Conservation (phyloP, 352 stramenopile genomes). For the Phytophthora capsici region DNA sequence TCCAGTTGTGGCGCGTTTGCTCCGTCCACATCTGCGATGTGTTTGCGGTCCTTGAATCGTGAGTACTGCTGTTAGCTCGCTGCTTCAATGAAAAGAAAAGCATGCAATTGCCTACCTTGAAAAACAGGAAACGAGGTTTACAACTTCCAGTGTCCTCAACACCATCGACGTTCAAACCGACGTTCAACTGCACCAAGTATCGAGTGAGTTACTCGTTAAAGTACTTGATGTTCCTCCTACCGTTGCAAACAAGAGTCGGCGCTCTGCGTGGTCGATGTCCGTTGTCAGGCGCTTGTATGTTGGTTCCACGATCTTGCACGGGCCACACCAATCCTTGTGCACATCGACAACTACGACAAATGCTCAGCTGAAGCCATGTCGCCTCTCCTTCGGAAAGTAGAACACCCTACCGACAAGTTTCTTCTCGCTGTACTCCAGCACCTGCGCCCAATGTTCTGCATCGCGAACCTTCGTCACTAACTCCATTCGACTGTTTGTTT, state of each 20-base stretch:
- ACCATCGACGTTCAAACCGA: constrained; percentile 54
- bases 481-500: constrained; percentile 35
- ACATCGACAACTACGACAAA: constrained; percentile 59
- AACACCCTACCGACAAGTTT: constrained; percentile 59
- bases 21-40: constrained; percentile 60
- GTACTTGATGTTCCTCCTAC: constrained; percentile 19
- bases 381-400: not conserved
- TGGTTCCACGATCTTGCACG: constrained; percentile 79
- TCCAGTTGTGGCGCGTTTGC: constrained; percentile 72
- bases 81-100: not conserved
- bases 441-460: constrained; percentile 60
- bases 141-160: constrained; percentile 65
- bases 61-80: not conserved
- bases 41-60: constrained; percentile 53
- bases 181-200: constrained; percentile 45
- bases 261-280: constrained; percentile 66
- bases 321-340: constrained; percentile 77
- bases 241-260: constrained; percentile 58
- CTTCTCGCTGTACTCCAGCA: constrained; percentile 65
- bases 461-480: constrained; percentile 65
- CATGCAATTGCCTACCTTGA: constrained; percentile 42
- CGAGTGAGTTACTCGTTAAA: constrained; percentile 4
- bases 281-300: constrained; percentile 70
- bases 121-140: constrained; percentile 73
- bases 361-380: not conserved